phyloP scores from a whole-genome alignment of 495 filamentous ascomycete species.

The Chaetomidium leptoderma region DNA sequence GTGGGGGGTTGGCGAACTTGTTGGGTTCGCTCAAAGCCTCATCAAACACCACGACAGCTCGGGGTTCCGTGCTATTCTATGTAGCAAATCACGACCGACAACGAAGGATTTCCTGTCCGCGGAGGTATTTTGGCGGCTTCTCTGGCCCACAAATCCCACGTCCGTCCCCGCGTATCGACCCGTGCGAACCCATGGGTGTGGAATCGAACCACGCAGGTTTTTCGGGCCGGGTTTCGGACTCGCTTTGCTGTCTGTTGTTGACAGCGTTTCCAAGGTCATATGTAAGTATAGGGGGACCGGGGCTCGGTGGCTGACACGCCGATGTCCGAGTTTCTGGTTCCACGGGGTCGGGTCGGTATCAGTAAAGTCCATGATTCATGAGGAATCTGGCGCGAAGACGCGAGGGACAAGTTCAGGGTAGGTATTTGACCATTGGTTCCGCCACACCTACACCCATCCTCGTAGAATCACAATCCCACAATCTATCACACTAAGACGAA shows the following conservation, averaged over 20 bases:
- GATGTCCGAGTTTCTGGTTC: neutral
- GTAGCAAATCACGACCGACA: no score
- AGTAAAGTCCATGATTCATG: neutral
- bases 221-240: slow-evolving; percentile 4
- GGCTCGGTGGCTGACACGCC: neutral
- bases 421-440: no score
- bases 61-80: no score
- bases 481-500: no score
- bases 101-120: neutral
- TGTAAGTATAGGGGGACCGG: neutral
- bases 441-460: no score
- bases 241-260: neutral
- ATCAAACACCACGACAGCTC: no score
- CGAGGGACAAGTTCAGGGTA: no score
- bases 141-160: neutral
- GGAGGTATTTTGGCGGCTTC: neutral
- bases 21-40: slow-evolving; percentile 5
- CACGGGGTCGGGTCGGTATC: neutral
- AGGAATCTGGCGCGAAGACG: no score
- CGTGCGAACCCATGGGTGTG: neutral
- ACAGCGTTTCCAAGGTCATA: neutral
- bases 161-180: neutral
- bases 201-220: neutral
- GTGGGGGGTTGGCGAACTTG: neutral
- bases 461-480: no score